Evolutionary conservation across 2,329 filamentous ascomycete species (phyloP).

Genomic region (Epichloe sylvatica): DNA sequence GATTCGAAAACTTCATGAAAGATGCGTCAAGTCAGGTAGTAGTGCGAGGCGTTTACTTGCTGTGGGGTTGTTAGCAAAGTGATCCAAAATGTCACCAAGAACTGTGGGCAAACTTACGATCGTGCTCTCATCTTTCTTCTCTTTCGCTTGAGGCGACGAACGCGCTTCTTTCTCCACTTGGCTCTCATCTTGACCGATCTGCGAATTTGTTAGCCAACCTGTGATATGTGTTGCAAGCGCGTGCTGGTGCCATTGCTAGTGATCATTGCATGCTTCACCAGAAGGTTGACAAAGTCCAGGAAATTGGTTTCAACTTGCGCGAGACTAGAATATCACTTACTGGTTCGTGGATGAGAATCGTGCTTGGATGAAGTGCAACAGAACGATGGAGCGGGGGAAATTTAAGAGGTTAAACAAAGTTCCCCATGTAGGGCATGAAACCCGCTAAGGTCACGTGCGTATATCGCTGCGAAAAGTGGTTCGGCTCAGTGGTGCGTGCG

Average conservation of each 20-base stretch:
- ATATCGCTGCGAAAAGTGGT: neutral
- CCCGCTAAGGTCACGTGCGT: slow-evolving; percentile 22
- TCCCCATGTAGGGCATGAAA: slow-evolving; percentile 22
- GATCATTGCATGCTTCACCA: neutral
- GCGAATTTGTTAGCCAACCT: neutral
- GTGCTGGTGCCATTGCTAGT: neutral
- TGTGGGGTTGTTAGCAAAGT: slow-evolving; percentile 25
- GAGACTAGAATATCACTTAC: slow-evolving; percentile 16
- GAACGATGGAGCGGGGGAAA: slow-evolving; percentile 15
- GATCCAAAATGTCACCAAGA: neutral
- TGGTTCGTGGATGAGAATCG: slow-evolving; percentile 33
- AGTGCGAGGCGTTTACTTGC: slow-evolving; percentile 55
- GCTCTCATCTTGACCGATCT: slow-evolving; percentile 59
- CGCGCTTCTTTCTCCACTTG: slow-evolving; percentile 99
- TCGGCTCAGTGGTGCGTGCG: neutral
- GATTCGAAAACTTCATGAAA: slow-evolving; percentile 24
- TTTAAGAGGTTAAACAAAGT: slow-evolving; percentile 17
- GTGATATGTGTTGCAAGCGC: neutral
- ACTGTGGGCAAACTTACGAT: slow-evolving; percentile 53
- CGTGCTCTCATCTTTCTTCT: slow-evolving; percentile 99
- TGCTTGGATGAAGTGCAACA: slow-evolving; percentile 29
- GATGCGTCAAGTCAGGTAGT: slow-evolving; percentile 41
- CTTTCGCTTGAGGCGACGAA: slow-evolving; percentile 98
- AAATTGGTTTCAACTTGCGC: neutral
- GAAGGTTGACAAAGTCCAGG: neutral